phyloP scores from a whole-genome alignment of 1,284 basidiomycete genomes.

The Trametes sp. region DNA sequence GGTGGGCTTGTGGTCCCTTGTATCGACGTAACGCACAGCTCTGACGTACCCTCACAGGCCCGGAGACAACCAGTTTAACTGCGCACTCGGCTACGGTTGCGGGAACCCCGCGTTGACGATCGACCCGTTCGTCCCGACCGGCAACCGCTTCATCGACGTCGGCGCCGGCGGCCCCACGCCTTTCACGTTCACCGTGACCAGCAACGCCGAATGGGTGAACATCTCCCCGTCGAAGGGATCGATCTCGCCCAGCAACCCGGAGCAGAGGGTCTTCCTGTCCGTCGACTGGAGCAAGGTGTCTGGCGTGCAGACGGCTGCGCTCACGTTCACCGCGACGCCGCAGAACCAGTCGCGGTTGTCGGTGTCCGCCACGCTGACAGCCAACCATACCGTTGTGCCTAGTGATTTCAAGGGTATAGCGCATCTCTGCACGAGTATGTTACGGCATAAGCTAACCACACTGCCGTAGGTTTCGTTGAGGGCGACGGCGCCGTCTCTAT shows the following conservation, averaged over 20 bases:
- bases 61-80: conserved; percentile 66
- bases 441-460: neutral
- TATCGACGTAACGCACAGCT: neutral
- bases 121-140: conserved; percentile 63
- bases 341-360: conserved; percentile 45
- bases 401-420: conserved; percentile 55
- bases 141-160: conserved; percentile 65
- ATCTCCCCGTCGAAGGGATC: conserved; percentile 57
- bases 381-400: conserved; percentile 49
- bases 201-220: conserved; percentile 62
- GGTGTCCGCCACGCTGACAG: conserved; percentile 50
- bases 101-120: conserved; percentile 58
- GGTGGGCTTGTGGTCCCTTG: conserved; percentile 45
- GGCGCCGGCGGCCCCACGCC: conserved; percentile 66
- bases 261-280: conserved; percentile 61
- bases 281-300: conserved; percentile 69
- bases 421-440: neutral
- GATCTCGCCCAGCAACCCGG: conserved; percentile 57
- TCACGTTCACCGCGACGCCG: conserved; percentile 58
- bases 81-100: conserved; percentile 57
- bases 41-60: conserved; percentile 49
- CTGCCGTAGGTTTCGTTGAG: conserved; percentile 64
- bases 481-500: conserved; percentile 70
- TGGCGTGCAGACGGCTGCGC: conserved; percentile 49
- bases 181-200: conserved; percentile 62